phyloP scores from a whole-genome alignment of 768 basidiomycete species.

The Tubosaeta sp. region DNA sequence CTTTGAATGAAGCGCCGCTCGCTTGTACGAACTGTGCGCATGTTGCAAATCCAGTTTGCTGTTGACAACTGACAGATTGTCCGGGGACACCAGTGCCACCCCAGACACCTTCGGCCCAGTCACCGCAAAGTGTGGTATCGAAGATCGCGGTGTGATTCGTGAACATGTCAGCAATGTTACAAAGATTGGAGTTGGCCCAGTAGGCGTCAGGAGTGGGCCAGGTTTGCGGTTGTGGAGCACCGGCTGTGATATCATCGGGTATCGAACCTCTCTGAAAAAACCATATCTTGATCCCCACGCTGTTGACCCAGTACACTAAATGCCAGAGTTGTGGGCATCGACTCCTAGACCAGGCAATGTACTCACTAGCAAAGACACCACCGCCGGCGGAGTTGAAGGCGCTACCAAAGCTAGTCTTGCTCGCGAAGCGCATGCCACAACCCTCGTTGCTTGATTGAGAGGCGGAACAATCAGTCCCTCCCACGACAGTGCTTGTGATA shows the following conservation, averaged over 20 bases:
- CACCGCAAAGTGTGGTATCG: conserved; percentile 85
- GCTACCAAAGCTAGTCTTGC: conserved; percentile 70
- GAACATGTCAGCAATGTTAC: conserved; percentile 79
- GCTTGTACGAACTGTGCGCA: conserved; percentile 76
- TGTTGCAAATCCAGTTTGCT: conserved; percentile 74
- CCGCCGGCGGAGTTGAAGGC: conserved; percentile 82
- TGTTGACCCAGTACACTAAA: conserved; percentile 27
- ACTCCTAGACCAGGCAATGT: background rate
- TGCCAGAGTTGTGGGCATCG: background rate
- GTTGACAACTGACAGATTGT: conserved; percentile 81
- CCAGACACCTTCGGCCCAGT: conserved; percentile 91
- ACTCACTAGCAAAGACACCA: conserved; percentile 87
- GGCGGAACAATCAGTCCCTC: conserved; percentile 69
- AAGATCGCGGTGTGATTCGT: conserved; percentile 73
- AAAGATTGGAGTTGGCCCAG: conserved; percentile 67
- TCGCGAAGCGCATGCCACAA: conserved; percentile 69
- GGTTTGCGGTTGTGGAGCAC: conserved; percentile 62
- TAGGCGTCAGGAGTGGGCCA: conserved; percentile 80
- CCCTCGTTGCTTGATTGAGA: conserved; percentile 69
- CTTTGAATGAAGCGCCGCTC: conserved; percentile 61
- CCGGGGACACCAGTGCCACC: conserved; percentile 66
- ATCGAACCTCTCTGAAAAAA: conserved; percentile 76
- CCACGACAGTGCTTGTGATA: conserved; percentile 63
- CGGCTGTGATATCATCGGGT: conserved; percentile 72
- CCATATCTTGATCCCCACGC: conserved; percentile 79